These are phyloP conservation scores for Xylaria cubensis DNA, from an alignment of 495 filamentous ascomycete species.

Conservation along the genomic window DNA sequence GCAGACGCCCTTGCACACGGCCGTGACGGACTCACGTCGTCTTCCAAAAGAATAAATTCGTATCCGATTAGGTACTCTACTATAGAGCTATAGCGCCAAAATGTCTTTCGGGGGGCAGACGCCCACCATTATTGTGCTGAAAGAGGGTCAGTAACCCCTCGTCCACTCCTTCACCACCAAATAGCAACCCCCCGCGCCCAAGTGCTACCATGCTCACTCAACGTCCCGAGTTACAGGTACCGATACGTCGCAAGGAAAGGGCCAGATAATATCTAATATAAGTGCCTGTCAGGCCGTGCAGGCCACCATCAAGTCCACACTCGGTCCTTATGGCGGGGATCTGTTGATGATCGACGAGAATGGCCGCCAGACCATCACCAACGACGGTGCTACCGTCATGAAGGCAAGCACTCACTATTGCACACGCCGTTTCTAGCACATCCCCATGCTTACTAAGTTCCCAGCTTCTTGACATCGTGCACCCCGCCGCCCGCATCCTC, in stretches of 20 bases:
- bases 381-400: slow-evolving; percentile 99
- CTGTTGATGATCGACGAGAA: slow-evolving; percentile 94
- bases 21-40: not conserved
- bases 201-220: slow-evolving; percentile 20
- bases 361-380: slow-evolving; percentile 95
- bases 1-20: not conserved
- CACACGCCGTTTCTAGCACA: not conserved
- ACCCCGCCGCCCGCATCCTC: slow-evolving; percentile 96
- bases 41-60: not conserved
- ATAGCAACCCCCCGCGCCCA: not conserved
- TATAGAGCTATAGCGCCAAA: slow-evolving; percentile 31
- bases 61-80: not conserved
- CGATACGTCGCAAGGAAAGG: slow-evolving; percentile 95
- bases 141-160: slow-evolving; percentile 77
- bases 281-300: slow-evolving; percentile 98
- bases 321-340: slow-evolving; percentile 98
- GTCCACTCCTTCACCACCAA: slow-evolving; percentile 28
- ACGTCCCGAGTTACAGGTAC: slow-evolving; percentile 67
- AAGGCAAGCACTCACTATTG: slow-evolving; percentile 64
- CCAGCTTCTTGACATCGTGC: slow-evolving; percentile 96
- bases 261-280: slow-evolving; percentile 97
- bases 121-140: slow-evolving; percentile 97
- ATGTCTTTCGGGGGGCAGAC: slow-evolving; percentile 99
- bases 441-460: slow-evolving; percentile 2
- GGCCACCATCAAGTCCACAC: slow-evolving; percentile 89